These are phyloP conservation scores for Penicillium lagena DNA, from an alignment of 495 filamentous ascomycete genomes.

Conservation along the genomic window DNA sequence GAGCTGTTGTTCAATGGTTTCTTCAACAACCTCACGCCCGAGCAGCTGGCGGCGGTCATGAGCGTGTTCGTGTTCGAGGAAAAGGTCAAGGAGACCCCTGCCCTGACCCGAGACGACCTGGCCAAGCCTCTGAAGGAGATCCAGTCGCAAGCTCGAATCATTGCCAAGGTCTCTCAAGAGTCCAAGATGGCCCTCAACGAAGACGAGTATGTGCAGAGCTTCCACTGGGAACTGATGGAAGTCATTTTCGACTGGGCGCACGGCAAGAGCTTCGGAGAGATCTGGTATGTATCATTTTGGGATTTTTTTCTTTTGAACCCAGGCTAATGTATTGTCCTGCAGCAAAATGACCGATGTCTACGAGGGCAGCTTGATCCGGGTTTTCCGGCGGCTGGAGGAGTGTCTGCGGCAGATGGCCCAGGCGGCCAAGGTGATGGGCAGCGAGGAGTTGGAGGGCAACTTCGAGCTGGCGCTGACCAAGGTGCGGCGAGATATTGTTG, in stretches of 20 bases:
- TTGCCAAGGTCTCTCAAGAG: constrained; percentile 90
- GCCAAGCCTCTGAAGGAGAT: constrained; percentile 80
- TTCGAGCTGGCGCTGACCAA: constrained; percentile 80
- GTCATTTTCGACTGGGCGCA: constrained; percentile 93
- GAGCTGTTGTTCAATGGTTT: constrained; percentile 95
- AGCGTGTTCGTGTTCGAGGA: constrained; percentile 97
- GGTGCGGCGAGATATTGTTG: constrained; percentile 86
- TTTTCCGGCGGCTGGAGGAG: constrained; percentile 94
- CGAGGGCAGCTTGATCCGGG: constrained; percentile 89
- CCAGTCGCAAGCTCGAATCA: constrained; percentile 71
- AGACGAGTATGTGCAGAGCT: constrained; percentile 79
- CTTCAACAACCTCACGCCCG: constrained; percentile 91
- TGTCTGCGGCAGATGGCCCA: constrained; percentile 96
- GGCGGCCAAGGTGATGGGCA: constrained; percentile 95
- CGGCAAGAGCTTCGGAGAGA: constrained; percentile 85
- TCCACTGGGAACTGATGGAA: constrained; percentile 94
- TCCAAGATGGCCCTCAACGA: constrained; percentile 87
- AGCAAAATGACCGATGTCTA: constrained; percentile 99
- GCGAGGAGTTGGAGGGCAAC: constrained; percentile 81
- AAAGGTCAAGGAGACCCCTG: constrained; percentile 65
- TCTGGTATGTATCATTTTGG: constrained; percentile 64
- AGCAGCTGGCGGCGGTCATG: constrained; percentile 75
- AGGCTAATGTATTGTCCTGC: constrained; percentile 2
- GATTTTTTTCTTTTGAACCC: background rate
- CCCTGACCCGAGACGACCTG: constrained; percentile 68